Percentiles rank a stretch among this genome's conserved stretches.
phyloP scores from a whole-genome alignment of 371 early-diverging fungal species.

The Mucor lusitanicus region DNA sequence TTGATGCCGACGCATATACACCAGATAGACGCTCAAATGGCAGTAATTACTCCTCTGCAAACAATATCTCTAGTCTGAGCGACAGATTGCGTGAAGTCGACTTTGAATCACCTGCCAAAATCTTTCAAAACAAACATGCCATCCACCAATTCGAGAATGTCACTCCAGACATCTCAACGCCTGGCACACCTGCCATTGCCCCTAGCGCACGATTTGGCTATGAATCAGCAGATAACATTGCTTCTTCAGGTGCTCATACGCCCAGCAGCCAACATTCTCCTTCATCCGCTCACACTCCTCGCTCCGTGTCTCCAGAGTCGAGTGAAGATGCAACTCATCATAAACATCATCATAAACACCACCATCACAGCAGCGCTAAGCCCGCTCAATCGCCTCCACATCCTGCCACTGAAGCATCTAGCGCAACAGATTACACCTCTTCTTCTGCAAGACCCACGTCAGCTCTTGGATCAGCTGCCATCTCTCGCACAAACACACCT shows the following conservation, averaged over 20 bases:
- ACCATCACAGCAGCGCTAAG: background rate
- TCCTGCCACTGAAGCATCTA: background rate
- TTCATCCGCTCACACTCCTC: constrained; percentile 17
- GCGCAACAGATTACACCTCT: background rate
- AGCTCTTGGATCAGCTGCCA: constrained; percentile 4
- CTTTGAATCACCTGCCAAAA: constrained; percentile 39
- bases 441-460: constrained; percentile 3
- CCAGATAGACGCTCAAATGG: background rate
- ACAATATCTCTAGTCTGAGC: constrained; percentile 3
- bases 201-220: background rate
- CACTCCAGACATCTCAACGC: constrained; percentile 41
- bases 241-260: constrained; percentile 2
- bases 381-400: background rate
- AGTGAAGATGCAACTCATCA: background rate
- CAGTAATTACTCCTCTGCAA: background rate
- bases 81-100: constrained; percentile 30
- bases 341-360: background rate
- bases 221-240: background rate
- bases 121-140: constrained; percentile 33
- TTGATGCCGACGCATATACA: background rate
- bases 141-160: constrained; percentile 41
- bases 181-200: constrained; percentile 21
- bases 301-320: constrained; percentile 19
- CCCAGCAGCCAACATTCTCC: background rate
- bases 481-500: constrained; percentile 29